phyloP scores from a whole-genome alignment of 805 yeast genomes.

The Saturnispora sekii region DNA sequence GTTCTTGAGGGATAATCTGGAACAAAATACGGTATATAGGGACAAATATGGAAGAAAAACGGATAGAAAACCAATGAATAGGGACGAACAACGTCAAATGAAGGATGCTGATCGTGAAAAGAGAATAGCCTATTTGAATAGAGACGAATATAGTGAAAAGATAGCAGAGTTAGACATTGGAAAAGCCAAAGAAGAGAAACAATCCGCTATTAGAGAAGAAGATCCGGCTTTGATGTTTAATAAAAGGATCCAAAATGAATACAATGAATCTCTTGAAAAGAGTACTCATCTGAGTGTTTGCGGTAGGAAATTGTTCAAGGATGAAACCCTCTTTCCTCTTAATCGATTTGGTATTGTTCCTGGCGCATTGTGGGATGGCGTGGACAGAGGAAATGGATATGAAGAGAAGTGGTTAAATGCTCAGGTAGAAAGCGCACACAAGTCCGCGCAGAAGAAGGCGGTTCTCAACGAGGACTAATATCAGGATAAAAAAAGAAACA shows the following conservation, averaged over 20 bases:
- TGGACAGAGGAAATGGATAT: slow-evolving; percentile 82
- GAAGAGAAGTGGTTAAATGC: slow-evolving; percentile 52
- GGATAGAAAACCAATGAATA: neutral
- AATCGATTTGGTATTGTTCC: slow-evolving; percentile 73
- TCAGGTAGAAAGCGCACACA: slow-evolving; percentile 29
- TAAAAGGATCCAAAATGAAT: slow-evolving; percentile 17
- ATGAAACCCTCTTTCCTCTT: slow-evolving; percentile 36
- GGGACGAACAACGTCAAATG: neutral
- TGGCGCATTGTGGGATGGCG: slow-evolving; percentile 87
- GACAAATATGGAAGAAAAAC: slow-evolving; percentile 1
- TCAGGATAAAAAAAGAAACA: neutral
- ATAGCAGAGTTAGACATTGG: slow-evolving; percentile 20
- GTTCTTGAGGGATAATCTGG: slow-evolving; percentile 4
- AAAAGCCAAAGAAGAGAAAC: slow-evolving; percentile 13
- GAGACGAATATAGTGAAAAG: slow-evolving; percentile 8
- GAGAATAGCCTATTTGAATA: neutral
- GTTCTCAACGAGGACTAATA: slow-evolving; percentile 29
- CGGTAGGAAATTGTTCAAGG: slow-evolving; percentile 50
- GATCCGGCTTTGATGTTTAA: slow-evolving; percentile 55
- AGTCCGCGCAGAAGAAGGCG: slow-evolving; percentile 25
- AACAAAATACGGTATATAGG: slow-evolving; percentile 4
- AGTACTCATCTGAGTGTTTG: slow-evolving; percentile 20
- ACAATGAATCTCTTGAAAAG: slow-evolving; percentile 9
- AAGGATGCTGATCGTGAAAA: slow-evolving; percentile 6
- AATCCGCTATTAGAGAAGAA: slow-evolving; percentile 54